phyloP scores from a whole-genome alignment of 2,329 filamentous ascomycete genomes.

The Nigrospora osmanthi region DNA sequence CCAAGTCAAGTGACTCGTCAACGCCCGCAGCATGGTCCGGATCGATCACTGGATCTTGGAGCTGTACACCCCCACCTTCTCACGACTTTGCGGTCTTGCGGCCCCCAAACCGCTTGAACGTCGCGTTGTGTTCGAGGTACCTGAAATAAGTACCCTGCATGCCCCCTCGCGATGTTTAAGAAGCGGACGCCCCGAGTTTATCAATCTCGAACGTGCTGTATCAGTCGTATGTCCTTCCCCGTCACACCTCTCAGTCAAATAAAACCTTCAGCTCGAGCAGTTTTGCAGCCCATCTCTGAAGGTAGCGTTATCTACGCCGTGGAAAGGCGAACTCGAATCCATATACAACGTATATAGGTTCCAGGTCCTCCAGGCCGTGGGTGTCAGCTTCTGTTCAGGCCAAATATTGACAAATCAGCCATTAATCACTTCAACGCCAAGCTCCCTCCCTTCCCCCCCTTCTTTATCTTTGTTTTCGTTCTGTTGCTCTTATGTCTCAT shows the following conservation, averaged over 20 bases:
- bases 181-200: no score
- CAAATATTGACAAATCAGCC: not conserved
- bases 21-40: not conserved
- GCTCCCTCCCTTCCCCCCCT: not conserved
- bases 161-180: no score
- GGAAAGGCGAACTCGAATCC: not conserved
- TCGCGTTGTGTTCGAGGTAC: no score
- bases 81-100: constrained; percentile 14
- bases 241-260: no score
- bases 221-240: no score
- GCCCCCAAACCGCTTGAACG: not conserved
- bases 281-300: no score
- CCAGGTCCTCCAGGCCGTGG: not conserved
- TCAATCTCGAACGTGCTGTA: no score
- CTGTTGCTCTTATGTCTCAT: no score
- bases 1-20: constrained; percentile 19
- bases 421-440: not conserved
- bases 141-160: no score
- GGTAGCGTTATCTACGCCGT: not conserved
- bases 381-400: not conserved
- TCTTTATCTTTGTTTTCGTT: not conserved
- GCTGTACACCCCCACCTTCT: constrained; percentile 13
- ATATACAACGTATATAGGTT: not conserved
- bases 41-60: constrained; percentile 12
- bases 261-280: no score